A percentile compares a stretch with the other conserved stretches of the same genome.
Conservation (phyloP, 345 rosid species). For the Eucalyptus erythrocorys region DNA sequence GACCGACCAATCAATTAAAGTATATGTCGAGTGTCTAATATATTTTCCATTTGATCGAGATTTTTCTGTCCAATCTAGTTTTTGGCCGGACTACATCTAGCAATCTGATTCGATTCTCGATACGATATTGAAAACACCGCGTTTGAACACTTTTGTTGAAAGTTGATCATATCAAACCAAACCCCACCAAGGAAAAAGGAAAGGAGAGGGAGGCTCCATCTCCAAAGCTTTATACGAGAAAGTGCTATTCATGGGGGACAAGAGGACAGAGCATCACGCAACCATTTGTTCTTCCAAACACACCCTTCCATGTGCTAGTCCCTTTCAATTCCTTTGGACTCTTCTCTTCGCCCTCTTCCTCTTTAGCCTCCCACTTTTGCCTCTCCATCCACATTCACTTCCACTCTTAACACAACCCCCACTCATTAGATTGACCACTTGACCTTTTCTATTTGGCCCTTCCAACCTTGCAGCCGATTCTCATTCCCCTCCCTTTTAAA, state of each 20-base stretch:
- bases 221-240: constrained; percentile 7
- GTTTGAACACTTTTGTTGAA: not conserved
- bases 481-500: constrained; percentile 3
- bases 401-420: constrained; percentile 23
- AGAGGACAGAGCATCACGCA: not conserved
- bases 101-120: not conserved
- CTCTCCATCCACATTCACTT: constrained; percentile 6
- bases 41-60: not conserved
- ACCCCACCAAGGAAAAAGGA: not conserved
- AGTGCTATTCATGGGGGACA: not conserved
- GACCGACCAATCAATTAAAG: too few species aligned
- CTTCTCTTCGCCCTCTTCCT: constrained; percentile 4
- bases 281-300: constrained; percentile 63
- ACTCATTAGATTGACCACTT: constrained; percentile 39
- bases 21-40: not conserved
- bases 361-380: constrained; percentile 1
- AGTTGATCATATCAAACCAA: not conserved
- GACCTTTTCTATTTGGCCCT: constrained; percentile 50
- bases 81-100: not conserved
- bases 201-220: not conserved
- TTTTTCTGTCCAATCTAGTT: not conserved
- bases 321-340: constrained; percentile 31
- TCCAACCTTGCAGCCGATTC: constrained; percentile 44
- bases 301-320: constrained; percentile 66
- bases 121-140: not conserved